Conservation (phyloP, 805 yeast species). For the Cyberlindnera meyerae region DNA sequence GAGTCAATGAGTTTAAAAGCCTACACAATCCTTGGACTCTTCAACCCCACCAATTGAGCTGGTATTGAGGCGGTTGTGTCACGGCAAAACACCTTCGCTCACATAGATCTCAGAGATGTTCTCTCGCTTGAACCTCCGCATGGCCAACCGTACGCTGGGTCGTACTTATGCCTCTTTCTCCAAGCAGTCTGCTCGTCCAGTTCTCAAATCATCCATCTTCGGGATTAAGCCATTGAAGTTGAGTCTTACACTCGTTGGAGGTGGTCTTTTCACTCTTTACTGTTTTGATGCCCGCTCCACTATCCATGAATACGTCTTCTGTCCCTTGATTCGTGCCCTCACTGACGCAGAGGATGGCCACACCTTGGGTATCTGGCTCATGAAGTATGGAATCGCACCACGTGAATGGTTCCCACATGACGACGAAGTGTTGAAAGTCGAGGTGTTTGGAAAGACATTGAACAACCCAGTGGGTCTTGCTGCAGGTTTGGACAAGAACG, state of each 20-base stretch:
- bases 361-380: conserved; percentile 58
- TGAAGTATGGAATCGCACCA: conserved; percentile 70
- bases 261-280: conserved; percentile 44
- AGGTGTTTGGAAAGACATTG: conserved; percentile 60
- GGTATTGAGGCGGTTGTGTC: too few relatives aligned
- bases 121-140: background rate
- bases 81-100: too few relatives aligned
- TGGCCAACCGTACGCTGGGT: conserved; percentile 1
- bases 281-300: conserved; percentile 75
- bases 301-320: conserved; percentile 70
- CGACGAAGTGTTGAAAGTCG: conserved; percentile 49
- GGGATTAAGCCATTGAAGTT: conserved; percentile 7
- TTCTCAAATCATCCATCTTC: conserved; percentile 8
- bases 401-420: conserved; percentile 49
- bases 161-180: conserved; percentile 5
- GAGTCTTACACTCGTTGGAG: conserved; percentile 14
- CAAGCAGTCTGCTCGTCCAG: conserved; percentile 4
- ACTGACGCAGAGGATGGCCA: conserved; percentile 90
- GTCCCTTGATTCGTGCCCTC: conserved; percentile 66
- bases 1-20: too few relatives aligned
- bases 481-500: conserved; percentile 94
- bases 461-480: conserved; percentile 86
- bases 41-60: too few relatives aligned
- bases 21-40: too few relatives aligned
- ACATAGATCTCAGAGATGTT: too few relatives aligned